These are phyloP conservation scores for Verticillium nonalfalfae DNA, from an alignment of 2,329 filamentous ascomycete species.

Conservation along the genomic window DNA sequence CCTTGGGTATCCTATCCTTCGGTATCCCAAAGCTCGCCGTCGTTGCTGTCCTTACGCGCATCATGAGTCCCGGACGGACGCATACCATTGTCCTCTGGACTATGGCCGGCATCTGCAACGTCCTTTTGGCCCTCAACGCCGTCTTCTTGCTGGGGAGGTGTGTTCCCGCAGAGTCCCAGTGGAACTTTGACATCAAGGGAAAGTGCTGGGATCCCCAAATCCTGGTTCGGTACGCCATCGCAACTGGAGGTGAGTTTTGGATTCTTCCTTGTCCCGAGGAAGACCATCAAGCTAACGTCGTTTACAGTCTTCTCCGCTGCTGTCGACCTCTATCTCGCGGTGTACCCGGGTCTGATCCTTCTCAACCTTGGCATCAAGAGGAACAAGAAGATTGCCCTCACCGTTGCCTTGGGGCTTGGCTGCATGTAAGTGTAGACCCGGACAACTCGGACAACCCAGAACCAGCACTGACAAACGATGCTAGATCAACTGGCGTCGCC, in stretches of 20 bases:
- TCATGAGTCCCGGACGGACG: constrained; percentile 26
- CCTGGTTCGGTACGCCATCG: constrained; percentile 31
- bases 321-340: constrained; percentile 34
- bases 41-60: constrained; percentile 26
- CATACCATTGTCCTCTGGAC: constrained; percentile 29
- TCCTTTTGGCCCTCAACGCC: constrained; percentile 25
- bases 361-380: constrained; percentile 27
- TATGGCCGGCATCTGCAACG: constrained; percentile 20
- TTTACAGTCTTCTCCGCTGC: constrained; percentile 22
- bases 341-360: constrained; percentile 31
- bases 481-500: constrained; percentile 17
- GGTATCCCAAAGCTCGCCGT: constrained; percentile 34
- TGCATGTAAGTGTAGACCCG: constrained; percentile 20
- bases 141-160: constrained; percentile 36
- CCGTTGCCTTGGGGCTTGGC: constrained; percentile 29
- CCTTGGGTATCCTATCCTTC: constrained; percentile 30
- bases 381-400: constrained; percentile 32
- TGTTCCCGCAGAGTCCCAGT: constrained; percentile 27
- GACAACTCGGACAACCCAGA: background rate
- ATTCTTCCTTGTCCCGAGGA: background rate
- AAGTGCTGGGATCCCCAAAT: constrained; percentile 26
- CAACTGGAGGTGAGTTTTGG: constrained; percentile 25
- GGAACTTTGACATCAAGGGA: constrained; percentile 26
- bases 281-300: background rate
- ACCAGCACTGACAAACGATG: background rate